Conservation (phyloP, 352 stramenopile species). For the Paralagenidium karlingii region DNA sequence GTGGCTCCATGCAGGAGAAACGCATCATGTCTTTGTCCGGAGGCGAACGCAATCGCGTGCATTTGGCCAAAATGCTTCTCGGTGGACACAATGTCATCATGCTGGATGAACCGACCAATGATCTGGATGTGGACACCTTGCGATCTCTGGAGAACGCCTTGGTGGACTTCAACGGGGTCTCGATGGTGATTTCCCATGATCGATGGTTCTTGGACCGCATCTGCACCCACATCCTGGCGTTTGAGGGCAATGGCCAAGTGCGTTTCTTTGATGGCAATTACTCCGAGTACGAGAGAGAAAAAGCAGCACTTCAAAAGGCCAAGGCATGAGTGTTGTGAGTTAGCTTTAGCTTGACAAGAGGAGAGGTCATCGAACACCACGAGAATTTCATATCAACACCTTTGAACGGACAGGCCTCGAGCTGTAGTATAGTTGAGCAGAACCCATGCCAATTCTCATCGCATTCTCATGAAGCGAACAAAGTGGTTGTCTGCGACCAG, state of each 20-base stretch:
- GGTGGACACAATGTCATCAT: slow-evolving; percentile 80
- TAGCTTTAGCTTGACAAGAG: too few relatives aligned
- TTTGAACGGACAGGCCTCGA: too few relatives aligned
- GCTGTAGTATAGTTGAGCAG: too few relatives aligned
- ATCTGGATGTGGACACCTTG: slow-evolving; percentile 77
- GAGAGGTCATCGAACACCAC: too few relatives aligned
- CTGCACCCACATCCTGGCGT: slow-evolving; percentile 79
- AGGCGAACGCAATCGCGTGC: slow-evolving; percentile 76
- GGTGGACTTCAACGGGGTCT: slow-evolving; percentile 81
- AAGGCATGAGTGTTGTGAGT: too few relatives aligned
- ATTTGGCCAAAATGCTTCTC: slow-evolving; percentile 76
- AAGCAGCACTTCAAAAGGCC: too few relatives aligned
- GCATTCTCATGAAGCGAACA: too few relatives aligned
- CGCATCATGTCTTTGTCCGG: slow-evolving; percentile 62
- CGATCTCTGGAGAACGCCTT: slow-evolving; percentile 83
- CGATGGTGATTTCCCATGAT: slow-evolving; percentile 94
- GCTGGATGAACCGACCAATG: slow-evolving; percentile 82
- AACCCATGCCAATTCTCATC: too few relatives aligned
- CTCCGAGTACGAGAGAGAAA: slow-evolving; percentile 73
- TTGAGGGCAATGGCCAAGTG: slow-evolving; percentile 57
- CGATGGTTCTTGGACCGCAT: slow-evolving; percentile 93
- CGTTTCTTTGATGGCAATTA: slow-evolving; percentile 83
- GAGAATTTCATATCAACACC: too few relatives aligned
- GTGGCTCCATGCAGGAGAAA: slow-evolving; percentile 77
- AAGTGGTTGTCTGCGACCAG: too few relatives aligned